Evolutionary conservation across 148 eudicot species (phyloP).

Genomic region (Nyssa sinensis): DNA sequence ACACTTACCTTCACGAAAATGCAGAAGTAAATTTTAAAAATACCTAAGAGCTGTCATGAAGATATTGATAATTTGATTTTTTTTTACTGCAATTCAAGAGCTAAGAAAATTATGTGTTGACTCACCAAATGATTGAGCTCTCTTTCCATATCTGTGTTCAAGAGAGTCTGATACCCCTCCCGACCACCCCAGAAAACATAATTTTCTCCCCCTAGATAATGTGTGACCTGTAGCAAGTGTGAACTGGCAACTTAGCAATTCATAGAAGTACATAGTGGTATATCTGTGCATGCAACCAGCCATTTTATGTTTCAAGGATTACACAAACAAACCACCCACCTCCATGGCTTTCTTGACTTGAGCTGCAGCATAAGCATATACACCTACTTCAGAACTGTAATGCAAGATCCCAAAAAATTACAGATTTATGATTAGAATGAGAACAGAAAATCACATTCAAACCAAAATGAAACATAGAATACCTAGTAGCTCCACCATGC

Average conservation of each 20-base stretch:
- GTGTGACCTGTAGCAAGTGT: conserved; percentile 70
- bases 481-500: conserved; percentile 99
- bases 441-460: not conserved
- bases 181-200: conserved; percentile 99
- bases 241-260: not conserved
- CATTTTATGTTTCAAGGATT: conserved; percentile 10
- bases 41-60: not conserved
- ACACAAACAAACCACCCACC: conserved; percentile 40
- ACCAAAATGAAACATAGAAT: conserved; percentile 1
- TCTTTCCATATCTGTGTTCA: conserved; percentile 96
- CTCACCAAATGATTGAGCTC: conserved; percentile 94
- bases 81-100: not conserved
- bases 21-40: not conserved
- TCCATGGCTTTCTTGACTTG: conserved; percentile 99
- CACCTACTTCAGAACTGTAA: conserved; percentile 85
- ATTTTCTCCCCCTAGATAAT: conserved; percentile 95
- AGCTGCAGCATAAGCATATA: conserved; percentile 87
- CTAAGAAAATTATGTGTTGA: not conserved
- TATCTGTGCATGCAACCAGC: not conserved
- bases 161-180: conserved; percentile 92
- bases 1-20: not conserved
- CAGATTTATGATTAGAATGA: not conserved
- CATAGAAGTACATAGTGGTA: not conserved
- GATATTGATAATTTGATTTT: not conserved
- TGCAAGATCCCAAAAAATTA: conserved; percentile 8